A percentile compares a stretch with the other conserved stretches of the same genome.
Conservation (phyloP, 1,284 basidiomycete genomes). For the Trametes hirsuta region DNA sequence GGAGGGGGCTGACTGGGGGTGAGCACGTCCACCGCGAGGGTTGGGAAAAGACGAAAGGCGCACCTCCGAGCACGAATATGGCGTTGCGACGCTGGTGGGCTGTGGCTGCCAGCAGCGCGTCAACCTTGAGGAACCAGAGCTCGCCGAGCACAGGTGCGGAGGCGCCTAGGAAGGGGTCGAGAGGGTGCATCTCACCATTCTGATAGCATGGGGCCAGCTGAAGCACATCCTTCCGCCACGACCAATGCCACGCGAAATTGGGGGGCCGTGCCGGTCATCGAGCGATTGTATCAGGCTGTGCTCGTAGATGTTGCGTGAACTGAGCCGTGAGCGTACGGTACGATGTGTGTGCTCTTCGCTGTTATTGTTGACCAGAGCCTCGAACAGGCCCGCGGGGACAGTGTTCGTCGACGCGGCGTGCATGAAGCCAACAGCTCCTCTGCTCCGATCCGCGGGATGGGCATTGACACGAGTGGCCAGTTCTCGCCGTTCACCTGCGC, state of each 20-base stretch:
- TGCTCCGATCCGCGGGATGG: conserved; percentile 27
- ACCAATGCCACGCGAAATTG: conserved; percentile 63
- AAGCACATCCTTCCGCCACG: conserved; percentile 40
- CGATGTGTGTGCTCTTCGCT: conserved; percentile 66
- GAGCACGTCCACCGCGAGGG: not conserved
- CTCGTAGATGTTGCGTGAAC: conserved; percentile 66
- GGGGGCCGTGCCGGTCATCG: conserved; percentile 70
- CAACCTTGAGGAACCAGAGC: conserved; percentile 42
- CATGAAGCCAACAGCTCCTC: conserved; percentile 67
- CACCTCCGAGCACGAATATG: conserved; percentile 55
- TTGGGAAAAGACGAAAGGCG: conserved; percentile 15
- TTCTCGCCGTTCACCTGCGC: conserved; percentile 31
- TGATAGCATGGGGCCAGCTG: conserved; percentile 26
- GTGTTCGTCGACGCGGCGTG: conserved; percentile 73
- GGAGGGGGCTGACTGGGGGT: conserved; percentile 38
- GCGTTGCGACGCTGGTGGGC: conserved; percentile 40
- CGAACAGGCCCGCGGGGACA: conserved; percentile 82
- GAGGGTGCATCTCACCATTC: conserved; percentile 41
- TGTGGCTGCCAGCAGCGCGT: conserved; percentile 30
- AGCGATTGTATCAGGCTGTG: conserved; percentile 69
- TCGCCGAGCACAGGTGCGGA: conserved; percentile 28
- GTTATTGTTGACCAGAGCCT: conserved; percentile 62
- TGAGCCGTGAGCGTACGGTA: conserved; percentile 71
- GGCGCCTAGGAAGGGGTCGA: conserved; percentile 49
- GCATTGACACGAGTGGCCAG: conserved; percentile 21